phyloP scores from a whole-genome alignment of 176 grass and related monocot species.

The Echinochloa phyllopogon region DNA sequence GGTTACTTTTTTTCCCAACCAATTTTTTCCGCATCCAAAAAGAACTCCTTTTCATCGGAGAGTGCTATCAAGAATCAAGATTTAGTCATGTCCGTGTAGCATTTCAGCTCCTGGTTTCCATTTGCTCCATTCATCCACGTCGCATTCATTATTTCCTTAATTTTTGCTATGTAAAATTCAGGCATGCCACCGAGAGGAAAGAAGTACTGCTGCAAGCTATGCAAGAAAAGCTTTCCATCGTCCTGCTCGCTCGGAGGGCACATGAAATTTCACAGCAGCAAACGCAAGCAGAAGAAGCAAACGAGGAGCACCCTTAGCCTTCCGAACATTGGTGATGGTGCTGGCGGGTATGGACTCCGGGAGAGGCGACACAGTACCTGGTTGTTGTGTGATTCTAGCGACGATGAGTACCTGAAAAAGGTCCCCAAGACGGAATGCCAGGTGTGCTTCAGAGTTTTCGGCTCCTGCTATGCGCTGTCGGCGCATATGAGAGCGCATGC shows the following conservation, averaged over 20 bases:
- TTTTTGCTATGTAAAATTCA: constrained; percentile 19
- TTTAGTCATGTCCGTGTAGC: background rate
- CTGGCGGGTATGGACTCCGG: constrained; percentile 26
- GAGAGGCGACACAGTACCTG: constrained; percentile 7
- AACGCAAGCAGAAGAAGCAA: constrained; percentile 35
- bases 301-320: background rate
- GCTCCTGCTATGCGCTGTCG: constrained; percentile 15
- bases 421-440: constrained; percentile 43
- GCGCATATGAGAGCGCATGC: constrained; percentile 40
- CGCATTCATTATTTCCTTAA: background rate
- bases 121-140: background rate
- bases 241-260: constrained; percentile 44
- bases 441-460: constrained; percentile 44
- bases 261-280: constrained; percentile 36
- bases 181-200: constrained; percentile 34
- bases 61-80: background rate
- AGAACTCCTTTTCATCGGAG: background rate
- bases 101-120: background rate
- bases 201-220: constrained; percentile 50
- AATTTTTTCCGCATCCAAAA: background rate
- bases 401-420: constrained; percentile 23
- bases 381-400: constrained; percentile 33
- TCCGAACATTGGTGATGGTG: background rate
- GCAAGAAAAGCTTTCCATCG: constrained; percentile 55
- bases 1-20: background rate